Base-by-base conservation (phyloP, 2,329 filamentous ascomycete genomes). In the Ophiosphaerella herpotricha region DNA sequence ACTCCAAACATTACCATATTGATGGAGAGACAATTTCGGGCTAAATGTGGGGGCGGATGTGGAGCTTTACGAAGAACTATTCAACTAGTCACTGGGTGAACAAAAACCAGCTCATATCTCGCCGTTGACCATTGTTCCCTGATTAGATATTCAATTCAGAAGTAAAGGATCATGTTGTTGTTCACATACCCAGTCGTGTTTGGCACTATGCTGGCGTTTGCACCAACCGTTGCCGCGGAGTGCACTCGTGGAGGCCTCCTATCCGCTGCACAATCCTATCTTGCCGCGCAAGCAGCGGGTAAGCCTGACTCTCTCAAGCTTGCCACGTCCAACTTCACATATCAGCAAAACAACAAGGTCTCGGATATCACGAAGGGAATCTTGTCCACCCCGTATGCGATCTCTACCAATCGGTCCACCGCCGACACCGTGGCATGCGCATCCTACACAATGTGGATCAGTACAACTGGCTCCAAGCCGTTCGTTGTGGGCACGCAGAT, bases 371-470 rank as follows among this genome's bases (percentile, higher is more conserved):
- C 54, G 8, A 63, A 58, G 23, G 53, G 59, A 4, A 50, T 67
- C 1, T 48, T 69, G 3, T 43, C 58, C 7, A 52, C 46, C 3
- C 32, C 64, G 0, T 63, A 55, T 42, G 54, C 58, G n/a, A 54
- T 69, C 8, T 57, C 64, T 26, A 50, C 62, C 39, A 66, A 60
- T 32, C 66, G 66, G 18, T 60, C 64, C 4, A 60, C 64, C 5
- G 57, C 61, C 37, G 66, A 68, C 36, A 61, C 52, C 1, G 49
- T 59, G 9, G 58, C 54, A 16, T 68, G 64, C 48, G 64, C 66
- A n/a, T 60, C 55, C 18, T 68, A 70, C 52, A 69, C 58, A 2
- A 59, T 66, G 60, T 64, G 61, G 57, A 68, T 66, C 44, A 62
- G 52, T 23, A 52, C 55, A 14, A 43, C 54, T 6, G 60, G 60